Evolutionary conservation across 306 rosid genomes (phyloP).

Genomic region (Boehmeria nivea): DNA sequence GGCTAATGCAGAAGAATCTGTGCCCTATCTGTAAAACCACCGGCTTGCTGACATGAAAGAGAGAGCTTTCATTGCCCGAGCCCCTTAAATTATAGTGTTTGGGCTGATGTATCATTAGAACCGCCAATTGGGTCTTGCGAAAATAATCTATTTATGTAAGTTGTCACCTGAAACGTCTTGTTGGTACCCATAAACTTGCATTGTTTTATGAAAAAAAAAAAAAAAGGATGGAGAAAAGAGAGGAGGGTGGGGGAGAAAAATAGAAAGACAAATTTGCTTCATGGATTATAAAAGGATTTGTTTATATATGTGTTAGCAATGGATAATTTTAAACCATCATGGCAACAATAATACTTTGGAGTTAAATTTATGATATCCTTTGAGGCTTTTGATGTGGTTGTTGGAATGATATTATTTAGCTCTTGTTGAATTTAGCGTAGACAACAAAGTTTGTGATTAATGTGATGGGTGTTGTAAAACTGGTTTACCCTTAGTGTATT

Average conservation of each 20-base stretch:
- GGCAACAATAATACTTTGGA: slow-evolving; percentile 15
- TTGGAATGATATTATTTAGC: no score
- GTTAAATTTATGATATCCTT: no score
- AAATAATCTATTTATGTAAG: slow-evolving; percentile 14
- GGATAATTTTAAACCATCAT: slow-evolving; percentile 10
- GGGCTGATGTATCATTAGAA: slow-evolving; percentile 18
- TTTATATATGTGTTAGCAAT: slow-evolving; percentile 3
- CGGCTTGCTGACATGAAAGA: slow-evolving; percentile 50
- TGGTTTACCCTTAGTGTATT: no score
- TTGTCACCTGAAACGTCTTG: slow-evolving; percentile 10
- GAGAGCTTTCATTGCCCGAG: slow-evolving; percentile 18
- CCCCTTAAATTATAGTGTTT: slow-evolving; percentile 19
- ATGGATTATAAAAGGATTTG: slow-evolving; percentile 11
- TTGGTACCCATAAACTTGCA: slow-evolving; percentile 10
- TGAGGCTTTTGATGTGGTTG: no score
- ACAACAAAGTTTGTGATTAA: no score
- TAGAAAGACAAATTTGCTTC: slow-evolving; percentile 8
- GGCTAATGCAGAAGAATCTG: slow-evolving; percentile 79
- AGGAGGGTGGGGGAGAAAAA: not conserved
- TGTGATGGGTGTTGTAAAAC: no score
- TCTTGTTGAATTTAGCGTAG: no score
- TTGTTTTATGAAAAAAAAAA: no score
- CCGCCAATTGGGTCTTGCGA: not conserved
- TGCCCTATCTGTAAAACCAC: slow-evolving; percentile 89
- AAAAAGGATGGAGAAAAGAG: no score